These are phyloP conservation scores for Rhodocollybia butyracea DNA, from an alignment of 768 basidiomycete species.

Conservation along the genomic window DNA sequence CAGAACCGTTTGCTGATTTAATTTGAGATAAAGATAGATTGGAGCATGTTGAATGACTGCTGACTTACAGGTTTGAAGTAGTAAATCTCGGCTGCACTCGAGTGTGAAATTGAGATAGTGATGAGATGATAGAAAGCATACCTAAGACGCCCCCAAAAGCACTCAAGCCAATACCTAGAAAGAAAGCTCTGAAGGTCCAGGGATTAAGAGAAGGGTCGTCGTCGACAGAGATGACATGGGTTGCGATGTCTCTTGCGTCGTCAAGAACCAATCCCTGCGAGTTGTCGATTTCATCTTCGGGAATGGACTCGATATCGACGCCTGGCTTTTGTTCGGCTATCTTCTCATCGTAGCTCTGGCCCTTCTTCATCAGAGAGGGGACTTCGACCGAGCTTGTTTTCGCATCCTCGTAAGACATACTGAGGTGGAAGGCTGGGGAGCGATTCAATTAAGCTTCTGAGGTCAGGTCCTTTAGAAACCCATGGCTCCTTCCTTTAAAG, in stretches of 20 bases:
- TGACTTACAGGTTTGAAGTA: conserved; percentile 39
- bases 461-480: background rate
- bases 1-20: conserved; percentile 42
- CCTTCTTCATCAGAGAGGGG: background rate
- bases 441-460: background rate
- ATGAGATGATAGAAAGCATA: background rate
- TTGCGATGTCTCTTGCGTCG: conserved; percentile 25
- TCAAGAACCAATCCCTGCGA: background rate
- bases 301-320: conserved; percentile 15
- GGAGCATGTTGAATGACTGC: no score
- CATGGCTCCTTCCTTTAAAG: background rate
- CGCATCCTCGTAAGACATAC: background rate
- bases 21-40: conserved; percentile 14
- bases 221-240: conserved; percentile 25
- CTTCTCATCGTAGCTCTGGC: background rate
- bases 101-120: conserved; percentile 21
- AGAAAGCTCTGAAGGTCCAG: conserved; percentile 28
- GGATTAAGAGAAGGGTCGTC: conserved; percentile 26
- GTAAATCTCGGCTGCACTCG: conserved; percentile 30
- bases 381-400: background rate
- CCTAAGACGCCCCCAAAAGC: conserved; percentile 28
- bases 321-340: conserved; percentile 18
- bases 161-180: conserved; percentile 23
- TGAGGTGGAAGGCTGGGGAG: background rate
- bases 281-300: conserved; percentile 30